Evolutionary conservation across 83 land plant species (phyloP).

Genomic region (Thuja plicata): DNA sequence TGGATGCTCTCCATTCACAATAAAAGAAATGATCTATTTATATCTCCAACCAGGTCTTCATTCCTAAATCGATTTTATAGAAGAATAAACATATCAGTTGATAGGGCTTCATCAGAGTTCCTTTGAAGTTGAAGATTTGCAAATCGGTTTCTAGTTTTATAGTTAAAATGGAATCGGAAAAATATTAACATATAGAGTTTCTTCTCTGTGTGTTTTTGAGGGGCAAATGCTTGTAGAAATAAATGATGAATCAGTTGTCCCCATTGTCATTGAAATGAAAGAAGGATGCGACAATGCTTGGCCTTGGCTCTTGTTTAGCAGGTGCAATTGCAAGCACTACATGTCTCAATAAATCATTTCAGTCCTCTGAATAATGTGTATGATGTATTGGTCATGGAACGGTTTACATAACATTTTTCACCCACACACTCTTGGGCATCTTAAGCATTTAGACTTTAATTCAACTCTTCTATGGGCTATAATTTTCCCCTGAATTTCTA

Average conservation of each 20-base stretch:
- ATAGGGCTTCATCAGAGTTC: not conserved
- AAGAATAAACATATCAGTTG: too few relatives aligned
- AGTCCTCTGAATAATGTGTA: too few relatives aligned
- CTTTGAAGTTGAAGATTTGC: not conserved
- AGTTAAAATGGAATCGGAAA: not conserved
- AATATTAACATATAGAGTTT: not conserved
- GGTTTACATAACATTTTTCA: not conserved
- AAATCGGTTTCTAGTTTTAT: not conserved
- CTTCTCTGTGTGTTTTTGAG: slow-evolving; percentile 20
- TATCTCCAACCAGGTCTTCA: not conserved
- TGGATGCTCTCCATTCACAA: not conserved
- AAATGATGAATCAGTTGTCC: slow-evolving; percentile 29
- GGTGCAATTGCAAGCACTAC: slow-evolving; percentile 1
- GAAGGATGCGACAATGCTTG: slow-evolving; percentile 52
- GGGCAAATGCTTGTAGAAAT: slow-evolving; percentile 63
- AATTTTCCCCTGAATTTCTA: too few relatives aligned
- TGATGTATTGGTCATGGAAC: too few relatives aligned
- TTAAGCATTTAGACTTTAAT: not conserved
- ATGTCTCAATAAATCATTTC: not conserved
- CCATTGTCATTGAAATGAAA: slow-evolving; percentile 54
- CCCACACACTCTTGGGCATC: not conserved
- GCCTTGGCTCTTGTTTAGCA: slow-evolving; percentile 45
- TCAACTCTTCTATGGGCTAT: not conserved
- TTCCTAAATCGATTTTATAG: not conserved
- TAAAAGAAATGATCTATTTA: not conserved